These are phyloP conservation scores for Salinomyces thailandicus DNA, from an alignment of 2,329 filamentous ascomycete species.

Conservation along the genomic window DNA sequence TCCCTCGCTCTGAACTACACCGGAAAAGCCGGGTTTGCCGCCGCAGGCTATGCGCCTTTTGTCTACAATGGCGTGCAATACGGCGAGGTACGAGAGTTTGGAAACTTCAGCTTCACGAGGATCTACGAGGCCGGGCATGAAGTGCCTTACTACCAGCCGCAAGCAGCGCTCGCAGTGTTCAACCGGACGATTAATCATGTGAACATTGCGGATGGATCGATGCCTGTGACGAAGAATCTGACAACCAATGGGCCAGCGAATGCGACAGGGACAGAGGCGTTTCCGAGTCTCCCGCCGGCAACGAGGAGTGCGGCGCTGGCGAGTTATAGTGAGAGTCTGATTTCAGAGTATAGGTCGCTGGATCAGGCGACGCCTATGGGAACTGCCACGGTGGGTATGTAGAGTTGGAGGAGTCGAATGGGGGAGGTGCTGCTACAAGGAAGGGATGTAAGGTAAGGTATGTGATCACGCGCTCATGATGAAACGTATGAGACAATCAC, in stretches of 20 bases:
- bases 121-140: constrained; percentile 31
- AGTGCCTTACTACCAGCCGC: constrained; percentile 16
- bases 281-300: constrained; percentile 24
- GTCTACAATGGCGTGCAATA: constrained; percentile 30
- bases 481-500: no score
- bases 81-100: constrained; percentile 25
- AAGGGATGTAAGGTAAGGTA: no score
- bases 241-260: constrained; percentile 23
- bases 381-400: background rate
- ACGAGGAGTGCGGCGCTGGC: constrained; percentile 7
- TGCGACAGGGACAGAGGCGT: constrained; percentile 30
- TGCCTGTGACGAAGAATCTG: constrained; percentile 25
- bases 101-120: constrained; percentile 15
- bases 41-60: constrained; percentile 24
- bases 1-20: constrained; percentile 28
- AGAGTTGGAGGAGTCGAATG: no score
- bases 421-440: no score
- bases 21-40: constrained; percentile 18
- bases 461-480: no score
- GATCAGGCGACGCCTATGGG: constrained; percentile 5
- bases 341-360: constrained; percentile 4
- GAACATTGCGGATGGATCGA: constrained; percentile 27
- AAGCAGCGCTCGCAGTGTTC: constrained; percentile 24
- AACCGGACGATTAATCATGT: constrained; percentile 24
- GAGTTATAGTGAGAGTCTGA: constrained; percentile 2